Evolutionary conservation across 257 asterid species (phyloP), one percentile per base, ranked within the genome.

Genomic region (Penstemon eatonii): DNA sequence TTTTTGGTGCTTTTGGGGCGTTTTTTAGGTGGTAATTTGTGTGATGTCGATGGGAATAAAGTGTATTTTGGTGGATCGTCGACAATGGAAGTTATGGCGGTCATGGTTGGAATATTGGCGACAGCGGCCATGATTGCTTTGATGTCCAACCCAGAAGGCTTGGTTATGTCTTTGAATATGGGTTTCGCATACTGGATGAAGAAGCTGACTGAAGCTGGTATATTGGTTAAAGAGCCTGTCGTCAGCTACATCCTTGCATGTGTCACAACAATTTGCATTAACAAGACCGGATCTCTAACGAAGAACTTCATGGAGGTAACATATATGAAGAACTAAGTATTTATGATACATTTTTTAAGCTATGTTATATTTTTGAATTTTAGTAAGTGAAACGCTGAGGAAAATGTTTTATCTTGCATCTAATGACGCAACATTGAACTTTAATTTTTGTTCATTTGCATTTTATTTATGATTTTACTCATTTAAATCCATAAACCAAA

Each of bases 261-360:
- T 39, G 53, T 71, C 13, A 73, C 71, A 25, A 66, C 76, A 18
- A 37, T 71, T 9, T 71, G 81, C 37, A n/a, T 71, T 50, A 76
- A 76, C 44, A 76, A 70, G 56, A 76, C 71, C 0, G 80, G 76
- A 53, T 71, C 77, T 38, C 37, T 71, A 39, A 60, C 81, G 6
- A n/a, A 8, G 6, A 73, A 70, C 55, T 11, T 5, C 51, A 19
- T 25, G n/a, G 65, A 75, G 75, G 79, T 75, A 75, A n/a, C n/a
- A n/a, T n/a, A n/a, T n/a, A n/a, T n/a, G n/a, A n/a, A n/a, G 33
- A 25, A 25, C 33, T 2, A 1, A 25, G 2, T 25, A 25, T 25
- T 25, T 25, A 25, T 25, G 33, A 25, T 25, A n/a, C n/a, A n/a
- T 25, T 25, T 25, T n/a, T n/a, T n/a, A n/a, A n/a, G n/a, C n/a